Conservation (phyloP, 129 eudicot species). For the Flaveria bidentis region DNA sequence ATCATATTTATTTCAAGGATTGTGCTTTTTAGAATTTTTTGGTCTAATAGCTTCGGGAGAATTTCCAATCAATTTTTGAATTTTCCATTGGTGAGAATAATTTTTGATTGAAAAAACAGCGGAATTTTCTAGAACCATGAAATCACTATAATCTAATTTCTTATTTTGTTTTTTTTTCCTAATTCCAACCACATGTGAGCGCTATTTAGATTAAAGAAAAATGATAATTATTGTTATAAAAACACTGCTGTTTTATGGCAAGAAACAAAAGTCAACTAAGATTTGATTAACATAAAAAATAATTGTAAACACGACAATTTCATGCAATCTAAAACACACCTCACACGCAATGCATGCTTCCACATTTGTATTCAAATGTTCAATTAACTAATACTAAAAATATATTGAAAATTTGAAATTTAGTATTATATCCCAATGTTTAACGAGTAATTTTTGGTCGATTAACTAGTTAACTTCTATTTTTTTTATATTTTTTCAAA, state of each 20-base stretch:
- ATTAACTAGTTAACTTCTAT: too few relatives aligned
- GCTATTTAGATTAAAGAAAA: not conserved
- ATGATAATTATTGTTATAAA: conserved; percentile 15
- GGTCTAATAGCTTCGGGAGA: too few relatives aligned
- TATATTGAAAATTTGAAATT: not conserved
- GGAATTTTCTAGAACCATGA: too few relatives aligned
- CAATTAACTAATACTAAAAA: not conserved
- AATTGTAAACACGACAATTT: not conserved
- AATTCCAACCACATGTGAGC: too few relatives aligned
- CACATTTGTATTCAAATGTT: conserved; percentile 7
- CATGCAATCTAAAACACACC: conserved; percentile 29
- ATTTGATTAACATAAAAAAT: conserved; percentile 18
- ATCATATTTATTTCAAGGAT: too few relatives aligned
- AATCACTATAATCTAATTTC: too few relatives aligned
- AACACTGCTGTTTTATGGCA: conserved; percentile 19
- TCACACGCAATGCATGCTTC: conserved; percentile 35
- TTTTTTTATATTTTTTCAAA: too few relatives aligned
- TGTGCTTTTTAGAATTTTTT: too few relatives aligned
- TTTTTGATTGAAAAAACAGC: too few relatives aligned
- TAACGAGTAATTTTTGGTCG: not conserved
- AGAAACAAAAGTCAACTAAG: conserved; percentile 34
- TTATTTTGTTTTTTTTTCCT: too few relatives aligned
- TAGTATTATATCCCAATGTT: not conserved
- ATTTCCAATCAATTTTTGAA: too few relatives aligned
- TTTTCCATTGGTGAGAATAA: too few relatives aligned